Percentiles rank a stretch among this genome's conserved stretches.
Evolutionary conservation across 1,284 basidiomycete species (phyloP).

Genomic region (Puccinia novopanici): DNA sequence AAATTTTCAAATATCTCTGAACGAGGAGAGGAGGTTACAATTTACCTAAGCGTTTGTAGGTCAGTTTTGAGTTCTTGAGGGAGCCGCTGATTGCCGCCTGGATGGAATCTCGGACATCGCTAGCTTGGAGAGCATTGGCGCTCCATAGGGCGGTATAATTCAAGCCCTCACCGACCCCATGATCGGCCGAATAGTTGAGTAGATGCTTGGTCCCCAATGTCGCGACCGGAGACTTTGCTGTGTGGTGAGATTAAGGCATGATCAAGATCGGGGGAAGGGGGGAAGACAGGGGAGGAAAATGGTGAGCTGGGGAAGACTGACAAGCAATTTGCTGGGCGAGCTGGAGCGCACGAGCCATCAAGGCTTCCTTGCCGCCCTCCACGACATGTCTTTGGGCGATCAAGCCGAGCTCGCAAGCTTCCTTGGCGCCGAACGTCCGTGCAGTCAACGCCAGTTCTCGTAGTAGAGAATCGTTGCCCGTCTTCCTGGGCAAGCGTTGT

Average conservation of each 20-base stretch:
- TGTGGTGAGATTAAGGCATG: slow-evolving; percentile 9
- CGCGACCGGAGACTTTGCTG: slow-evolving; percentile 76
- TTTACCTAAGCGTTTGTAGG: slow-evolving; percentile 30
- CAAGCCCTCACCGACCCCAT: slow-evolving; percentile 74
- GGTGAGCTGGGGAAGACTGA: background rate
- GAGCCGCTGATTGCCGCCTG: background rate
- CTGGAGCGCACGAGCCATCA: slow-evolving; percentile 56
- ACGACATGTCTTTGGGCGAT: slow-evolving; percentile 69
- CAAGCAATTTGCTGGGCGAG: slow-evolving; percentile 51
- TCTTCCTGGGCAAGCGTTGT: slow-evolving; percentile 78
- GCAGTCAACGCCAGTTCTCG: slow-evolving; percentile 79
- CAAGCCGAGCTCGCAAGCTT: slow-evolving; percentile 75
- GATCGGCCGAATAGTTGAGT: slow-evolving; percentile 59
- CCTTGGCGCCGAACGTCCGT: slow-evolving; percentile 70
- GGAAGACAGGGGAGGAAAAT: background rate
- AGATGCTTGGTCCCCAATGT: slow-evolving; percentile 79
- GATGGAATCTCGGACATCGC: slow-evolving; percentile 37
- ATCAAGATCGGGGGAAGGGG: slow-evolving; percentile 63
- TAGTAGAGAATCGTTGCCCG: slow-evolving; percentile 75
- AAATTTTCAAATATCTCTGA: background rate
- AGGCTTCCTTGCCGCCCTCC: slow-evolving; percentile 67
- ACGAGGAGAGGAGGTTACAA: background rate
- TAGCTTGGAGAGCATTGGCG: slow-evolving; percentile 55
- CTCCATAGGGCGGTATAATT: slow-evolving; percentile 80
- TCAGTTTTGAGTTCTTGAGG: background rate